phyloP scores from a whole-genome alignment of 306 rosid species.

The Quercus ilex region DNA sequence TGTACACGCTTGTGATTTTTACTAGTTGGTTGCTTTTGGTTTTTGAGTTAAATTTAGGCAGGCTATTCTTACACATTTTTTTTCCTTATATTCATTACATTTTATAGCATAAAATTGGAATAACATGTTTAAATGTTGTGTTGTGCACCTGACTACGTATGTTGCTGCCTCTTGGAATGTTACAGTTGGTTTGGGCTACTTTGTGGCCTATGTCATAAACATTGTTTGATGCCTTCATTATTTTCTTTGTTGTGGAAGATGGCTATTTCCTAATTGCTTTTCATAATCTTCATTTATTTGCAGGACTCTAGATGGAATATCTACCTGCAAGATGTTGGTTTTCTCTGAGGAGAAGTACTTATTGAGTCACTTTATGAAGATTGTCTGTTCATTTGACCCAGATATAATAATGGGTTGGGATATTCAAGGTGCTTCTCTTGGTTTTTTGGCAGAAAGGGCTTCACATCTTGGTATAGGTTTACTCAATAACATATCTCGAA shows the following conservation, averaged over 20 bases:
- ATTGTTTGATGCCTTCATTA: no score
- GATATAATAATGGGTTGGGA: conserved; percentile 97
- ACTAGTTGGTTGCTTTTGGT: neutral
- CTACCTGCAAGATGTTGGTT: conserved; percentile 55
- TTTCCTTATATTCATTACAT: no score
- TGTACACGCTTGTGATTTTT: neutral
- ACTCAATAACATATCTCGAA: conserved; percentile 73
- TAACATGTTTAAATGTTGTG: neutral
- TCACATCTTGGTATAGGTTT: conserved; percentile 70
- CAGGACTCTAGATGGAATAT: conserved; percentile 71
- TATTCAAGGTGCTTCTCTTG: conserved; percentile 91
- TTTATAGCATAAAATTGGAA: neutral
- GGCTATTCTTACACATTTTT: neutral
- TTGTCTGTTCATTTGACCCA: conserved; percentile 69
- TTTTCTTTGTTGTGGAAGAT: no score
- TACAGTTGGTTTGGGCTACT: no score
- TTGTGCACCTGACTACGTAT: neutral
- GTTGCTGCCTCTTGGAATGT: neutral
- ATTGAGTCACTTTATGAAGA: conserved; percentile 61
- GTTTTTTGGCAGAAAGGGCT: conserved; percentile 94
- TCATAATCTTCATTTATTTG: conserved; percentile 20
- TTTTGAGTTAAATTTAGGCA: neutral
- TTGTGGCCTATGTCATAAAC: no score
- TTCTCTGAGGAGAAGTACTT: conserved; percentile 65
- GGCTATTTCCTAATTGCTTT: no score